A percentile compares a stretch with the other conserved stretches of the same genome.
These are phyloP conservation scores for Candida andamanensis DNA, from an alignment of 805 yeast species.

Conservation along the genomic window DNA sequence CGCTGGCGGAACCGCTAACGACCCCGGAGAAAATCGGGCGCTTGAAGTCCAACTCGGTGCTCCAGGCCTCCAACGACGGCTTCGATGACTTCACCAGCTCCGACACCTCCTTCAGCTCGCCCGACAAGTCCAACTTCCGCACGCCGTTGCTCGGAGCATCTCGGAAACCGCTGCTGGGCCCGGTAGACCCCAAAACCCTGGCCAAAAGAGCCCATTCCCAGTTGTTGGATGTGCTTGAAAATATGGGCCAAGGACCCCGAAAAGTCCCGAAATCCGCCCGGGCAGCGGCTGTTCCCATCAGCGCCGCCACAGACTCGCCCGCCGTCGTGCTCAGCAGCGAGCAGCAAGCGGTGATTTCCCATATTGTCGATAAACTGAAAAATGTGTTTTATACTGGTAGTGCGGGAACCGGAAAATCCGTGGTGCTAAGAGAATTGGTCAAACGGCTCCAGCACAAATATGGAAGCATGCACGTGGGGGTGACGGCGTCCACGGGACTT, in stretches of 20 bases:
- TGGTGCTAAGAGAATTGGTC: constrained; percentile 61
- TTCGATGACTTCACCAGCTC: constrained; percentile 26
- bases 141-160: constrained; percentile 26
- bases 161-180: no score
- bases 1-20: background rate
- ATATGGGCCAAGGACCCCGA: background rate
- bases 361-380: constrained; percentile 44
- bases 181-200: no score
- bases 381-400: constrained; percentile 76
- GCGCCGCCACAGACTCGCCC: background rate
- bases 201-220: background rate
- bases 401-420: constrained; percentile 87
- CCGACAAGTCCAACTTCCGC: constrained; percentile 33
- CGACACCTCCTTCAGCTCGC: constrained; percentile 34
- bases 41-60: constrained; percentile 17
- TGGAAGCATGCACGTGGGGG: constrained; percentile 53
- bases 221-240: background rate
- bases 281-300: no score
- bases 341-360: constrained; percentile 44
- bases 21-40: constrained; percentile 10
- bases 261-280: background rate
- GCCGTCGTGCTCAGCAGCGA: constrained; percentile 28
- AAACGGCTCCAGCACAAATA: constrained; percentile 41
- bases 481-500: constrained; percentile 93
- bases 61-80: constrained; percentile 18